Evolutionary conservation across 495 filamentous ascomycete species (phyloP).

Genomic region (Chaetomidium leptoderma): DNA sequence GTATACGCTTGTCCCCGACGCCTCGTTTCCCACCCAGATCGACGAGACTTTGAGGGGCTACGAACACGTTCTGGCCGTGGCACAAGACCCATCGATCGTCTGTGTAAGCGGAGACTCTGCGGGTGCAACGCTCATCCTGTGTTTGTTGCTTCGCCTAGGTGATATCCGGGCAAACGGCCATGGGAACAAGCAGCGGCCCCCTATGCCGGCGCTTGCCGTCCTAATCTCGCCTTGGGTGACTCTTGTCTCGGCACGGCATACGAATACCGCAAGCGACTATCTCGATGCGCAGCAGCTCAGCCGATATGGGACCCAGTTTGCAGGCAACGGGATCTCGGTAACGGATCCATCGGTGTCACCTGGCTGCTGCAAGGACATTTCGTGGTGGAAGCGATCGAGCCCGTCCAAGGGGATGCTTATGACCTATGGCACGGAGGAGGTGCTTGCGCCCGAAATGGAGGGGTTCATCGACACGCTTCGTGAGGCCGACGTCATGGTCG

Average conservation of each 20-base stretch:
- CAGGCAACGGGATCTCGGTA: slow-evolving; percentile 43
- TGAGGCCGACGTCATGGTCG: slow-evolving; percentile 44
- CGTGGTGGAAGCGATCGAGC: slow-evolving; percentile 57
- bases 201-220: slow-evolving; percentile 47
- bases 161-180: background rate
- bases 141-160: slow-evolving; percentile 58
- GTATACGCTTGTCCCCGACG: slow-evolving; percentile 73
- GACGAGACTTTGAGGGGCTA: slow-evolving; percentile 62
- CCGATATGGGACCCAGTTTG: slow-evolving; percentile 61
- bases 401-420: slow-evolving; percentile 58
- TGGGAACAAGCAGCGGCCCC: slow-evolving; percentile 8
- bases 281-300: slow-evolving; percentile 52
- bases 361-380: slow-evolving; percentile 57
- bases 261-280: slow-evolving; percentile 40
- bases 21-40: slow-evolving; percentile 63
- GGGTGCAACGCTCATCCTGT: slow-evolving; percentile 63
- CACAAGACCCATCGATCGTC: slow-evolving; percentile 51
- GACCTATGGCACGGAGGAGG: slow-evolving; percentile 65
- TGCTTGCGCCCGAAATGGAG: slow-evolving; percentile 61
- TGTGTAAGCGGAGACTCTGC: slow-evolving; percentile 71
- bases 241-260: slow-evolving; percentile 52
- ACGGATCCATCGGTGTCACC: slow-evolving; percentile 61
- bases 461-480: slow-evolving; percentile 47
- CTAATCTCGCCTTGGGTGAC: slow-evolving; percentile 60
- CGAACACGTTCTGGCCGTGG: slow-evolving; percentile 55